Evolutionary conservation across 75 land plant genomes (phyloP).

Genomic region (Picea sitchensis): DNA sequence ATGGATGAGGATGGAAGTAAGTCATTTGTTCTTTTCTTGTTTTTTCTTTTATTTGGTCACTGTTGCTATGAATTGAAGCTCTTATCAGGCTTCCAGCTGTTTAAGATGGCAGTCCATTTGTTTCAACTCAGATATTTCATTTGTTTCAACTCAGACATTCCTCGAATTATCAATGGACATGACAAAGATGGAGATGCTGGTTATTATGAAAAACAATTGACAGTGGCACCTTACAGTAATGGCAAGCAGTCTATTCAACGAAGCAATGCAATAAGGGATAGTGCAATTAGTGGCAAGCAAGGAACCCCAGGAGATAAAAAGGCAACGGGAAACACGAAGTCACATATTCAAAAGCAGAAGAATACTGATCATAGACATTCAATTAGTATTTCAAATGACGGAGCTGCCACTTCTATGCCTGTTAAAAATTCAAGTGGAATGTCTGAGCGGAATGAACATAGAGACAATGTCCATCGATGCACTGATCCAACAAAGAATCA

Average conservation of each 20-base stretch:
- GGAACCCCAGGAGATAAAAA: background rate
- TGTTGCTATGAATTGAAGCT: background rate
- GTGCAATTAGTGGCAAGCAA: background rate
- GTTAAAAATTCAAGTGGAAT: background rate
- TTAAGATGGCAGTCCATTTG: background rate
- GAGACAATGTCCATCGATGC: background rate
- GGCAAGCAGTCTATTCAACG: background rate
- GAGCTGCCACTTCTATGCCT: background rate
- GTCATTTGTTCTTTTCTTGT: constrained; percentile 14
- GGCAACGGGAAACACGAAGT: background rate
- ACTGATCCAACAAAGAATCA: constrained; percentile 1
- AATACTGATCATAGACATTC: background rate
- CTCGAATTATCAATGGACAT: constrained; percentile 5
- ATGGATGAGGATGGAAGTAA: constrained; percentile 87
- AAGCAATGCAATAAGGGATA: background rate
- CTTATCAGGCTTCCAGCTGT: background rate
- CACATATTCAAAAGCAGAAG: constrained; percentile 6
- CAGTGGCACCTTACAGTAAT: background rate
- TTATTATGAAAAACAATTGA: background rate
- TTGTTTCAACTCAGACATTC: background rate
- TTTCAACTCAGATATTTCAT: background rate
- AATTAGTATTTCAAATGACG: background rate
- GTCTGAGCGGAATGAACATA: background rate
- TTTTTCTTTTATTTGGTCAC: background rate
- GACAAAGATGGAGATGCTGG: background rate